phyloP scores from a whole-genome alignment of 352 stramenopile species.

The Phytophthora pini region DNA sequence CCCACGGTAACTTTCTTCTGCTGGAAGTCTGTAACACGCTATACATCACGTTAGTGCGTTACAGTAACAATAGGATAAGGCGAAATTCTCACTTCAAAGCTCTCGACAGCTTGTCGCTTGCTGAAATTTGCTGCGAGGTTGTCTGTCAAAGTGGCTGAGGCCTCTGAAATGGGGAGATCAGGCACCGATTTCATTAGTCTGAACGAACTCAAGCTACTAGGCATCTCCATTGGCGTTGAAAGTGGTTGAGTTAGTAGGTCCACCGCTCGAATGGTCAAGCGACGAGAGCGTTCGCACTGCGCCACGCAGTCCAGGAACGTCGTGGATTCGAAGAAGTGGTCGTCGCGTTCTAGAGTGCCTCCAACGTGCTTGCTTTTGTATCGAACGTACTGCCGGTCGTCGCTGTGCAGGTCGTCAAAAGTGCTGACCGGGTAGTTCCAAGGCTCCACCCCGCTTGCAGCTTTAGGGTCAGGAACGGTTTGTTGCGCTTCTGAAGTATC shows the following conservation, averaged over 20 bases:
- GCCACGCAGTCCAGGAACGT: constrained; percentile 75
- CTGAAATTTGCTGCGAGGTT: constrained; percentile 53
- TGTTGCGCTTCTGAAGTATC: not conserved
- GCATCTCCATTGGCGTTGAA: not conserved
- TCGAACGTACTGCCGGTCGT: constrained; percentile 74
- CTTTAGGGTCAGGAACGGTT: not conserved
- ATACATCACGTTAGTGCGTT: not conserved
- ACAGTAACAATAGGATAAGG: not conserved
- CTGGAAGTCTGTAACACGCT: constrained; percentile 58
- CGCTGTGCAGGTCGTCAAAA: constrained; percentile 61
- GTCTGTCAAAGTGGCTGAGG: constrained; percentile 26
- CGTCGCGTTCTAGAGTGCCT: constrained; percentile 61
- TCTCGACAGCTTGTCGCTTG: constrained; percentile 36
- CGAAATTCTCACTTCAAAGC: constrained; percentile 37
- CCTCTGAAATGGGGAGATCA: constrained; percentile 26
- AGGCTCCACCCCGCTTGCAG: constrained; percentile 29
- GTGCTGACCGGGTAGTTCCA: constrained; percentile 77
- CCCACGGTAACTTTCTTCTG: constrained; percentile 44
- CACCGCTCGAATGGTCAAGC: constrained; percentile 62
- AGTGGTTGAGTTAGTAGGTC: constrained; percentile 38
- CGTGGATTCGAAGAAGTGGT: constrained; percentile 70
- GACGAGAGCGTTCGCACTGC: constrained; percentile 67
- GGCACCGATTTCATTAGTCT: constrained; percentile 10
- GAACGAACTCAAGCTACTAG: not conserved
- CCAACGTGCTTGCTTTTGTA: constrained; percentile 64